Percentiles rank a stretch among this genome's conserved stretches.
These are phyloP conservation scores for Graphilbum sp. DNA, from an alignment of 2,329 filamentous ascomycete genomes.

Conservation along the genomic window DNA sequence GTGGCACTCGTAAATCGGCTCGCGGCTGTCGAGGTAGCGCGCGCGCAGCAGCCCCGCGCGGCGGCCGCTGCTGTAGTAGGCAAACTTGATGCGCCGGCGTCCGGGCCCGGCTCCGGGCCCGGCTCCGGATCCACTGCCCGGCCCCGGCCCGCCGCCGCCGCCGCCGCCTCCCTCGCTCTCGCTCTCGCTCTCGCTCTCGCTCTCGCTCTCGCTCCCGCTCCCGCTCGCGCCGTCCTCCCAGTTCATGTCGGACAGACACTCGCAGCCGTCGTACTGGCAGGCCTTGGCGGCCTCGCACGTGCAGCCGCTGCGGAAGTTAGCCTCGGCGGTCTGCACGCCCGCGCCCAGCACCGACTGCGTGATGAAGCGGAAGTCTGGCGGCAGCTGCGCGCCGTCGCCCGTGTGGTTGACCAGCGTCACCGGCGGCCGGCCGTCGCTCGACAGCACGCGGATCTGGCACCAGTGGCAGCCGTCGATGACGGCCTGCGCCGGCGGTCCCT, in stretches of 20 bases:
- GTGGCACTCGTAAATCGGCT: conserved; percentile 71
- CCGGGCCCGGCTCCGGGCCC: neutral
- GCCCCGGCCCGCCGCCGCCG: neutral
- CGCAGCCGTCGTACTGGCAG: conserved; percentile 52
- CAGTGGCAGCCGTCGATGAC: conserved; percentile 33
- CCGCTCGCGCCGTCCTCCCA: conserved; percentile 30
- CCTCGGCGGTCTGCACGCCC: conserved; percentile 42
- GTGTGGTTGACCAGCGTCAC: conserved; percentile 49
- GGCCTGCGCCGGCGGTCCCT: conserved; percentile 4
- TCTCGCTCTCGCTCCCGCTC: conserved; percentile 16
- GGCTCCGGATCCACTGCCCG: neutral
- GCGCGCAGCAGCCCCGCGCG: conserved; percentile 36
- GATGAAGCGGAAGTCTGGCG: conserved; percentile 53
- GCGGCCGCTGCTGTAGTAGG: conserved; percentile 42
- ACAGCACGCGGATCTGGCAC: conserved; percentile 42
- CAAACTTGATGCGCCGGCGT: conserved; percentile 29
- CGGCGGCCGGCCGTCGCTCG: conserved; percentile 29
- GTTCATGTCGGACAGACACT: conserved; percentile 41
- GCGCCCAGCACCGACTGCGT: conserved; percentile 39
- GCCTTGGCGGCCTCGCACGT: conserved; percentile 42
- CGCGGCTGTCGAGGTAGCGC: conserved; percentile 32
- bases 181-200: conserved; percentile 18
- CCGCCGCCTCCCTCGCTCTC: neutral
- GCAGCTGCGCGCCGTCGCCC: conserved; percentile 34
- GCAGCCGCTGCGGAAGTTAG: conserved; percentile 53